Evolutionary conservation across 23 red algal genomes (phyloP).

Genomic region (Pyropia haitanensis): DNA sequence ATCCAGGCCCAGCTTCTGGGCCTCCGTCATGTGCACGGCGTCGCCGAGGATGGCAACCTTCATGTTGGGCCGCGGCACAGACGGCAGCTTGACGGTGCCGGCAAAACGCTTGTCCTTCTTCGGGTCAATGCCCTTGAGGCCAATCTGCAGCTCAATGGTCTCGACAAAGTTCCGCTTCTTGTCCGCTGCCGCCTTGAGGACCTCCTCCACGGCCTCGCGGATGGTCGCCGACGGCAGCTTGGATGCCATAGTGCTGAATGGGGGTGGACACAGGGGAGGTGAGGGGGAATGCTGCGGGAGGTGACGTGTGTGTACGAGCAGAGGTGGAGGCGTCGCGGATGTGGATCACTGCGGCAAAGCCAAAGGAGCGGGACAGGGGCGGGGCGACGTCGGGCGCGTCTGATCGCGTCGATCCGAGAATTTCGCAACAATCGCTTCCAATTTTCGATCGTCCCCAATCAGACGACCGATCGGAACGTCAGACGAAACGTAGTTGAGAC

Average conservation of each 20-base stretch:
- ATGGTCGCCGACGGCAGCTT: conserved; percentile 77
- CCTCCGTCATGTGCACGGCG: conserved; percentile 76
- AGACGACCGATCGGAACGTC: too few relatives aligned
- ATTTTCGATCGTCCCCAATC: too few relatives aligned
- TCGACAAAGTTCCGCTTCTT: conserved; percentile 99
- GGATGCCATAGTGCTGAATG: conserved; percentile 4
- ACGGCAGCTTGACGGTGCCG: conserved; percentile 81
- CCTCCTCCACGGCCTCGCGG: conserved; percentile 79
- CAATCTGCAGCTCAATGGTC: conserved; percentile 98
- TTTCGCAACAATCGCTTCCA: too few relatives aligned
- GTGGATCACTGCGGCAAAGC: too few relatives aligned
- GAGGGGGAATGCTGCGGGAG: too few relatives aligned
- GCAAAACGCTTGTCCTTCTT: conserved; percentile 99
- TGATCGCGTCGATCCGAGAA: too few relatives aligned
- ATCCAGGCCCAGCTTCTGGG: conserved; percentile 72
- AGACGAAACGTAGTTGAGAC: too few relatives aligned
- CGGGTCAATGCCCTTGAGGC: conserved; percentile 96
- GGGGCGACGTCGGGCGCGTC: too few relatives aligned
- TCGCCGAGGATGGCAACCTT: conserved; percentile 93
- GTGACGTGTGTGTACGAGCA: too few relatives aligned
- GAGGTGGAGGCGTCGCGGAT: too few relatives aligned
- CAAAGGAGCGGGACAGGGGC: too few relatives aligned
- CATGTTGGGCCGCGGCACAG: conserved; percentile 83
- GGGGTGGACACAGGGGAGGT: too few relatives aligned
- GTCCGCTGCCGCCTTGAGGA: conserved; percentile 75